phyloP scores from a whole-genome alignment of 2,329 filamentous ascomycete genomes.

The Pseudomassariella vexata region DNA sequence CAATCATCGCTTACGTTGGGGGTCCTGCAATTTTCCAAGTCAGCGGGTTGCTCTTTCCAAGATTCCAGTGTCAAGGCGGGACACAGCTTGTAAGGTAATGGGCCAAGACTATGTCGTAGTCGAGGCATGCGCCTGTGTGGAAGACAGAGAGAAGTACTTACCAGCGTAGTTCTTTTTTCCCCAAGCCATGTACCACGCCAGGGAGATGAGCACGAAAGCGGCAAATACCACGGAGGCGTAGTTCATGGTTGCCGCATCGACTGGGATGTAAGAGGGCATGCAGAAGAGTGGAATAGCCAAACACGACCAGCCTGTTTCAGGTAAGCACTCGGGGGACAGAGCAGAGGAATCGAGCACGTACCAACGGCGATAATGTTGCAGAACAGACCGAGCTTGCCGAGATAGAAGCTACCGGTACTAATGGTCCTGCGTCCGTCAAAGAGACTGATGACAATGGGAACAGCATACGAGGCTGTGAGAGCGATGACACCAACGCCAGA shows the following conservation, averaged over 20 bases:
- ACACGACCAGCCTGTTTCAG: conserved; percentile 51
- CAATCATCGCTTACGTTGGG: too few relatives aligned
- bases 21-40: too few relatives aligned
- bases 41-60: too few relatives aligned
- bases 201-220: conserved; percentile 55
- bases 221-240: conserved; percentile 73
- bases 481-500: conserved; percentile 66
- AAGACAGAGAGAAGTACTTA: too few relatives aligned
- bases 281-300: conserved; percentile 70
- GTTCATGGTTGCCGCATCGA: conserved; percentile 53
- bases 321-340: conserved; percentile 18
- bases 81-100: too few relatives aligned
- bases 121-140: too few relatives aligned
- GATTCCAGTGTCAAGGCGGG: too few relatives aligned
- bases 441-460: conserved; percentile 60
- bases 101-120: too few relatives aligned
- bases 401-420: conserved; percentile 49
- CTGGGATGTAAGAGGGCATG: conserved; percentile 61
- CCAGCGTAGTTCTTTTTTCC: conserved; percentile 64
- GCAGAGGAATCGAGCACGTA: conserved; percentile 30
- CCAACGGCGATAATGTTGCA: conserved; percentile 61
- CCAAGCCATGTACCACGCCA: conserved; percentile 63
- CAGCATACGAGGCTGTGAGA: conserved; percentile 62
- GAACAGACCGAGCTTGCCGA: conserved; percentile 55
- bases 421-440: conserved; percentile 55